phyloP scores from a whole-genome alignment of 2,329 filamentous ascomycete genomes.

The Cladophialophora psammophila region DNA sequence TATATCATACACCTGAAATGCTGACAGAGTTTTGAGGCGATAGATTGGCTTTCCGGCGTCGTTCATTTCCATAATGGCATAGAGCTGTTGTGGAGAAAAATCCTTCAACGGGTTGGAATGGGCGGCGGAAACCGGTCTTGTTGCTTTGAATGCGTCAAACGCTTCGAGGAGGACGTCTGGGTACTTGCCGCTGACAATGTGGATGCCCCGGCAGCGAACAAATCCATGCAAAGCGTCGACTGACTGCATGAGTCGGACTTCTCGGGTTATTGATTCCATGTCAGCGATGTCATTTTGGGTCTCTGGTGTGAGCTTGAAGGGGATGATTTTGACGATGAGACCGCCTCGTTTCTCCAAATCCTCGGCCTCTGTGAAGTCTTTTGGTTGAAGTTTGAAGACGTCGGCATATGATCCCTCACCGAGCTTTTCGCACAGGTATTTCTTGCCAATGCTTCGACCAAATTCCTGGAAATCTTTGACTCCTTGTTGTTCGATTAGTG shows the following conservation, averaged over 20 bases:
- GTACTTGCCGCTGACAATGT: conserved; percentile 65
- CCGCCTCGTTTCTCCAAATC: conserved; percentile 47
- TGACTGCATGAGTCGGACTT: conserved; percentile 62
- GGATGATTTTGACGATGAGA: conserved; percentile 59
- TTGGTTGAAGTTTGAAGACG: conserved; percentile 63
- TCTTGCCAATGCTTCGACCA: conserved; percentile 36
- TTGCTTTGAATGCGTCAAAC: conserved; percentile 50
- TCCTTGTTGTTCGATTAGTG: conserved; percentile 28
- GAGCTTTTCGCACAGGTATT: conserved; percentile 65
- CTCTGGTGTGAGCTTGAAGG: conserved; percentile 44
- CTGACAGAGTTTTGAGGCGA: conserved; percentile 51
- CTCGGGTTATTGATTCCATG: conserved; percentile 58
- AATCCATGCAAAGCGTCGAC: conserved; percentile 68
- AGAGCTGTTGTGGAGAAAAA: conserved; percentile 59
- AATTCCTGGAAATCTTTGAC: conserved; percentile 37
- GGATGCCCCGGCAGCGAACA: conserved; percentile 66
- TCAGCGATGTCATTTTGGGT: conserved; percentile 27
- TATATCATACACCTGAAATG: conserved; percentile 65
- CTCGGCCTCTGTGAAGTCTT: conserved; percentile 45
- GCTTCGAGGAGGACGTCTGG: conserved; percentile 59
- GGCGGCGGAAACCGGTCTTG: conserved; percentile 20
- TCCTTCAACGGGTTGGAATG: neutral
- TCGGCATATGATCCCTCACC: conserved; percentile 72
- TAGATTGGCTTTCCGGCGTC: conserved; percentile 65
- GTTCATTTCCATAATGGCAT: conserved; percentile 71